These are phyloP conservation scores for Linaria vulgaris DNA, from an alignment of 257 asterid genomes.

Conservation along the genomic window DNA sequence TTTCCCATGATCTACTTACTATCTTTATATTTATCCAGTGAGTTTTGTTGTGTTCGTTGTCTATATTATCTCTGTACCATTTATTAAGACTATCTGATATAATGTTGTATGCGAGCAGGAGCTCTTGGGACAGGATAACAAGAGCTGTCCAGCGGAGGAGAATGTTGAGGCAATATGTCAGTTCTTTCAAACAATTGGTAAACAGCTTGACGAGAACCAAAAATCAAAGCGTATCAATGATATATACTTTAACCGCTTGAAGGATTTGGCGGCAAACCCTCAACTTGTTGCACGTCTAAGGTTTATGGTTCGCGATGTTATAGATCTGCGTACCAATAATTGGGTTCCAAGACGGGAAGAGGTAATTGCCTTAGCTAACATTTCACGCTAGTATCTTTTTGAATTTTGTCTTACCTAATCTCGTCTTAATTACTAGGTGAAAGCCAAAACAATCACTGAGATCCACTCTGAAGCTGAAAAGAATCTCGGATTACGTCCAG, in stretches of 20 bases:
- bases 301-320: constrained; percentile 88
- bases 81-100: not conserved
- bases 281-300: constrained; percentile 72
- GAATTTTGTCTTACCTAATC: not conserved
- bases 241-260: constrained; percentile 61
- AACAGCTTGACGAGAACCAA: constrained; percentile 82
- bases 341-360: constrained; percentile 97
- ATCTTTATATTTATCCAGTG: not conserved
- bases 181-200: constrained; percentile 87
- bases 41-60: not conserved
- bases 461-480: constrained; percentile 92
- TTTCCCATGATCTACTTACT: no score
- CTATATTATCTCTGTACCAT: not conserved
- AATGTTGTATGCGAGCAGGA: constrained; percentile 43
- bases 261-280: constrained; percentile 70
- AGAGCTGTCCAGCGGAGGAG: constrained; percentile 15
- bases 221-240: constrained; percentile 78
- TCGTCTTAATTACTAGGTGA: constrained; percentile 46
- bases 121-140: constrained; percentile 49
- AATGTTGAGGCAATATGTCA: constrained; percentile 78
- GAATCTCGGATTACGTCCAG: constrained; percentile 89
- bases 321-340: constrained; percentile 71
- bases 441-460: constrained; percentile 89
- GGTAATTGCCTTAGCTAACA: constrained; percentile 37
- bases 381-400: not conserved